Evolutionary conservation across 305 asterid species (phyloP).

Genomic region (Rubia occidens): DNA sequence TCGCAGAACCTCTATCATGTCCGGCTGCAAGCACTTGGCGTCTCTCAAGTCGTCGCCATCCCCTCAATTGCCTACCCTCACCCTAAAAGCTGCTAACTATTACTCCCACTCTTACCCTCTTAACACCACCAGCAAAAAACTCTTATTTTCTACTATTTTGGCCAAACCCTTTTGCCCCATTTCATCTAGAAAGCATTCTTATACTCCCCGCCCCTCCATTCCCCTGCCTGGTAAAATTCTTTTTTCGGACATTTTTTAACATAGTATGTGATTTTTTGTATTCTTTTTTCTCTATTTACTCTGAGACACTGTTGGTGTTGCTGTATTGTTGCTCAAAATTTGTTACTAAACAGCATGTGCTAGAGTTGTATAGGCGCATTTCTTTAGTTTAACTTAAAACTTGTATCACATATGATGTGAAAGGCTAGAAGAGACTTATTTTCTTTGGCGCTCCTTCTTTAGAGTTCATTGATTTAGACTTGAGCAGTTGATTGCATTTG

Average conservation of each 20-base stretch:
- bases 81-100: conserved; percentile 3
- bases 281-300: background rate
- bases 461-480: background rate
- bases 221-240: conserved; percentile 41
- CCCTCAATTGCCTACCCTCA: background rate
- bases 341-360: background rate
- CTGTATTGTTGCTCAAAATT: background rate
- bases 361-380: background rate
- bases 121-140: background rate
- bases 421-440: background rate
- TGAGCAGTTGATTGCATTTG: no score
- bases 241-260: background rate
- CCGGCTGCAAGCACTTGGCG: conserved; percentile 14
- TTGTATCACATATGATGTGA: background rate
- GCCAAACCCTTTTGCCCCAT: conserved; percentile 24
- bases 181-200: conserved; percentile 18
- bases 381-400: background rate
- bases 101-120: conserved; percentile 10
- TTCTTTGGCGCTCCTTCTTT: no score
- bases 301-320: background rate
- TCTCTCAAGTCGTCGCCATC: conserved; percentile 16
- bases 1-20: conserved; percentile 10
- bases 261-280: background rate
- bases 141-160: background rate
- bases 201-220: conserved; percentile 33